These are phyloP conservation scores for Periconia sp. DNA, from an alignment of 2,329 filamentous ascomycete species.

Conservation along the genomic window DNA sequence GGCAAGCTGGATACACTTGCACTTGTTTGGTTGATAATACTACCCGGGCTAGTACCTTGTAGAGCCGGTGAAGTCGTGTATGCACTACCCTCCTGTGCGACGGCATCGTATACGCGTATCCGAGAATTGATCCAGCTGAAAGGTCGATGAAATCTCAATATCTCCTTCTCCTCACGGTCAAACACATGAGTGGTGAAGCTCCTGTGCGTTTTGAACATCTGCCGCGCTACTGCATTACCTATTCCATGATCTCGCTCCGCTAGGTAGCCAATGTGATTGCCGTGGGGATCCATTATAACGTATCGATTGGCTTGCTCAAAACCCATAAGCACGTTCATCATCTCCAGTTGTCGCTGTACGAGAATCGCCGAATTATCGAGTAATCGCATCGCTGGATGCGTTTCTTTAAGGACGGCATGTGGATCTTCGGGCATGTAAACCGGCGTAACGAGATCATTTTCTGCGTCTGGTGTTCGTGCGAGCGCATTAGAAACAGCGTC, in stretches of 20 bases:
- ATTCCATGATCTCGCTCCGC: slow-evolving; percentile 65
- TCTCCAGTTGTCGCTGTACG: slow-evolving; percentile 64
- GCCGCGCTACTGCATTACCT: slow-evolving; percentile 57
- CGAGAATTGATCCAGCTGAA: slow-evolving; percentile 65
- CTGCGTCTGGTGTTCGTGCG: slow-evolving; percentile 42
- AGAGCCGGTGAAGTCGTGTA: slow-evolving; percentile 47
- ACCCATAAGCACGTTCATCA: slow-evolving; percentile 67
- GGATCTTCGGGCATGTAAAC: slow-evolving; percentile 65
- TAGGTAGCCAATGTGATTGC: slow-evolving; percentile 65
- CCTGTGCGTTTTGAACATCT: slow-evolving; percentile 63
- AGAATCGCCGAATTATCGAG: slow-evolving; percentile 64
- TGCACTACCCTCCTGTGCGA: slow-evolving; percentile 18
- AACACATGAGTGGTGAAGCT: slow-evolving; percentile 68
- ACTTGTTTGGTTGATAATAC: slow-evolving; percentile 48
- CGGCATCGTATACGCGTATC: slow-evolving; percentile 46
- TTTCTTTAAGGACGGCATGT: slow-evolving; percentile 58
- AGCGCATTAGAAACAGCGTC: slow-evolving; percentile 50
- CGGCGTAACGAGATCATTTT: slow-evolving; percentile 58
- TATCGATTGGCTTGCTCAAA: slow-evolving; percentile 70
- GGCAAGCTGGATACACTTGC: slow-evolving; percentile 57
- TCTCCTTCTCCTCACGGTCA: slow-evolving; percentile 61
- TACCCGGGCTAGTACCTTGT: slow-evolving; percentile 48
- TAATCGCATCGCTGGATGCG: slow-evolving; percentile 60
- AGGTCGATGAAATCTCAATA: slow-evolving; percentile 62
- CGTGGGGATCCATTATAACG: slow-evolving; percentile 65